Evolutionary conservation across 2,329 filamentous ascomycete genomes (phyloP), one percentile per base, ranked within the genome.

Genomic region (Fusarium paranaense): DNA sequence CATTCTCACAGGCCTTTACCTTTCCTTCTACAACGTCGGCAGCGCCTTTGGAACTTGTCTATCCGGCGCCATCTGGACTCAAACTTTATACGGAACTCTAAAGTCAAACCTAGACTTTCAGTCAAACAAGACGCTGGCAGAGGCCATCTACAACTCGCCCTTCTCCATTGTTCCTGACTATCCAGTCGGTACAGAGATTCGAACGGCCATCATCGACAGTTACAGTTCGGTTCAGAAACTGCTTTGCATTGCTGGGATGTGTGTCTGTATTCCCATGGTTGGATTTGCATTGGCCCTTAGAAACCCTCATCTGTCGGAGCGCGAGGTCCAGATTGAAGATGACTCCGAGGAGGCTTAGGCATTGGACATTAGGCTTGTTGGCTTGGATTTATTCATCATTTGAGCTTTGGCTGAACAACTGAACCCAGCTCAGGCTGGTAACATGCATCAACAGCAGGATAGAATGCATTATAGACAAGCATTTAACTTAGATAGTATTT

Each of bases 191-290:
- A 86, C 86, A 0, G 81, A 82, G 5, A 84, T 86, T 63, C 82
- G 86, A 38, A 69, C 69, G 1, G 85, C 83, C 40, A 85, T 88
- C 30, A 85, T 88, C 45, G 69, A 72, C 18, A 83, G 85, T 52
- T 88, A 88, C 73, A 79, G 83, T 60, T 79, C 85, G 38, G 82
- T 86, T 1, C 86, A 88, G 80, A 77, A 81, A 3, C 72, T 87
- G 6, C 82, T 88, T 1, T 85, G 82, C 67, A 83, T 87, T 45
- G 83, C 85, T 0, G 86, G 85, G 8, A 83, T 88, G 33, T 84
- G 81, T 42, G 72, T 88, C 9, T 86, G 84, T 30, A 81, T 87
- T 16, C 86, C 86, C 5, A 84, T 87, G 77, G 85, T 88, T 70
- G 81, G 65, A 0, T 86, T 87, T 67, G 85, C 86, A 1, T 69